Percentiles rank a stretch among this genome's conserved stretches.
Conservation (phyloP, 2,329 filamentous ascomycete genomes). For the Aspergillus ibericus region DNA sequence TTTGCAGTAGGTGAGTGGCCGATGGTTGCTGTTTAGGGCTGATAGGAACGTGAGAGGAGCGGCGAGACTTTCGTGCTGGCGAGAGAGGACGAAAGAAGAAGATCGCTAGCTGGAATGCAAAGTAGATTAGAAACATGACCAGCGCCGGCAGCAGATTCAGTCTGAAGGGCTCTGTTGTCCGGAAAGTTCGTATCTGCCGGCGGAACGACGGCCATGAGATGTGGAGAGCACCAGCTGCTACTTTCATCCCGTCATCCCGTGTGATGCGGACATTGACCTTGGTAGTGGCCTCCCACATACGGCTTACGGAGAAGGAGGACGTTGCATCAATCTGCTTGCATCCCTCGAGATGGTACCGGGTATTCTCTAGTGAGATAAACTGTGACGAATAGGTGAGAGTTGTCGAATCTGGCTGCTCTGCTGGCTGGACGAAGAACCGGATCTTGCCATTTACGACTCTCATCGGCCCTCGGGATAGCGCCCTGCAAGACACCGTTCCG, state of each 20-base stretch:
- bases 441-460: conserved; percentile 1
- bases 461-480: conserved; percentile 2
- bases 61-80: background rate
- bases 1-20: background rate
- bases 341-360: conserved; percentile 2
- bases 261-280: conserved; percentile 13
- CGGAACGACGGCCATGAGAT: conserved; percentile 15
- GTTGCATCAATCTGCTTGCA: conserved; percentile 6
- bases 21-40: background rate
- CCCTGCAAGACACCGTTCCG: conserved; percentile 9
- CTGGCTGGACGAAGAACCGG: conserved; percentile 1
- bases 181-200: conserved; percentile 13
- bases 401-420: conserved; percentile 5
- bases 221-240: conserved; percentile 14
- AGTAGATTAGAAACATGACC: conserved; percentile 13
- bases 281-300: conserved; percentile 19
- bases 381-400: conserved; percentile 6
- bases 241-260: background rate
- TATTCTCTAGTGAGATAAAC: conserved; percentile 2
- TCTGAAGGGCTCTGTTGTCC: background rate
- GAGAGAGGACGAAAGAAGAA: conserved; percentile 16
- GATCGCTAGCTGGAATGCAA: conserved; percentile 6
- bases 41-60: background rate
- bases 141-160: background rate
- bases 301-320: conserved; percentile 10